Conservation (phyloP, 2,329 filamentous ascomycete species). For the Knufia fluminis region DNA sequence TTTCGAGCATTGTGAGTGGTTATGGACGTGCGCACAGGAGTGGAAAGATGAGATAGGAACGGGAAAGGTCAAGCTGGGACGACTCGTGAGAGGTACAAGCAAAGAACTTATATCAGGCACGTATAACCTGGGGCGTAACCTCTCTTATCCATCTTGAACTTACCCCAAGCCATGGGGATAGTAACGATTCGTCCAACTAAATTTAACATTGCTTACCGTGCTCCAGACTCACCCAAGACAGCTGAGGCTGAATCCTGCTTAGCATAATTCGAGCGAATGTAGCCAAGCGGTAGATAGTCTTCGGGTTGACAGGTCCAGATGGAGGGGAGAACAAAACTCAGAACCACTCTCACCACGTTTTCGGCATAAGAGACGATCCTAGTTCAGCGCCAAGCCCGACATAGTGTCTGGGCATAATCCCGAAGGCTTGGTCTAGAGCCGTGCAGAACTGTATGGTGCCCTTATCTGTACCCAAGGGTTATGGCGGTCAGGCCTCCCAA, state of each 20-base stretch:
- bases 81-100: too few relatives aligned
- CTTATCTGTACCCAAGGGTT: not conserved
- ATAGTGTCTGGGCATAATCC: not conserved
- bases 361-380: not conserved
- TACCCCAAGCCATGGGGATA: not conserved
- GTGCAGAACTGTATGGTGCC: not conserved
- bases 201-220: not conserved
- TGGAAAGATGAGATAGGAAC: too few relatives aligned
- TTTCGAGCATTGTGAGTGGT: constrained; percentile 5
- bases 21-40: not conserved
- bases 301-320: not conserved
- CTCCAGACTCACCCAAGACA: not conserved
- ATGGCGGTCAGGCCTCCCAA: not conserved
- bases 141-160: not conserved
- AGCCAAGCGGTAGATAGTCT: not conserved
- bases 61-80: not conserved
- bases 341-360: not conserved
- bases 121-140: not conserved
- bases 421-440: not conserved
- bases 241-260: too few relatives aligned
- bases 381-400: not conserved
- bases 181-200: not conserved
- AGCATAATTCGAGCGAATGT: not conserved
- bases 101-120: too few relatives aligned
- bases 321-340: not conserved